Evolutionary conservation across 768 basidiomycete species (phyloP).

Genomic region (Podaxis carcinomalis): DNA sequence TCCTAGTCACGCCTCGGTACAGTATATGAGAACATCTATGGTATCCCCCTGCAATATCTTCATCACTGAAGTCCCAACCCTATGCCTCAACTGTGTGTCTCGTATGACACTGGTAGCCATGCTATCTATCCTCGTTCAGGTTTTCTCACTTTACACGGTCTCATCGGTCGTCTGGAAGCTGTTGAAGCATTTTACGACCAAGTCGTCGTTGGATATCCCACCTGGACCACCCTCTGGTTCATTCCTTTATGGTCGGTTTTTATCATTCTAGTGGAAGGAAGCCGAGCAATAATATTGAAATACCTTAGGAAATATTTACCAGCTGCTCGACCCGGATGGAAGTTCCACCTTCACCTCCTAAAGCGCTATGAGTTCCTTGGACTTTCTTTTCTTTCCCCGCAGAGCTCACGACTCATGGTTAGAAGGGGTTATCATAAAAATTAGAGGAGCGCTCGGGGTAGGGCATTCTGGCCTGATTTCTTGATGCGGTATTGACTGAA

Average conservation of each 20-base stretch:
- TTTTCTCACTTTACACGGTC: neutral
- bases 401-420: neutral
- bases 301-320: constrained; percentile 28
- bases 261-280: neutral
- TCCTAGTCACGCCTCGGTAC: too few species aligned
- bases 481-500: neutral
- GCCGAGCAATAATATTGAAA: neutral
- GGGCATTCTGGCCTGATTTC: neutral
- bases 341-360: constrained; percentile 30
- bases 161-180: constrained; percentile 4
- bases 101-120: neutral
- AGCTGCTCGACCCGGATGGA: constrained; percentile 31
- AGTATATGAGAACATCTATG: too few species aligned
- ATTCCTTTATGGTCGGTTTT: constrained; percentile 8
- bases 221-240: constrained; percentile 11
- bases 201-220: constrained; percentile 7
- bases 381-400: neutral
- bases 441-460: constrained; percentile 32
- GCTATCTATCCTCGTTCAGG: neutral
- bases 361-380: constrained; percentile 23
- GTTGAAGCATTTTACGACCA: neutral
- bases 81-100: neutral
- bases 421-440: constrained; percentile 29
- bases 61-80: neutral
- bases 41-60: too few species aligned